phyloP scores from a whole-genome alignment of 2,329 filamentous ascomycete species.

The Botrytis cinerea region DNA sequence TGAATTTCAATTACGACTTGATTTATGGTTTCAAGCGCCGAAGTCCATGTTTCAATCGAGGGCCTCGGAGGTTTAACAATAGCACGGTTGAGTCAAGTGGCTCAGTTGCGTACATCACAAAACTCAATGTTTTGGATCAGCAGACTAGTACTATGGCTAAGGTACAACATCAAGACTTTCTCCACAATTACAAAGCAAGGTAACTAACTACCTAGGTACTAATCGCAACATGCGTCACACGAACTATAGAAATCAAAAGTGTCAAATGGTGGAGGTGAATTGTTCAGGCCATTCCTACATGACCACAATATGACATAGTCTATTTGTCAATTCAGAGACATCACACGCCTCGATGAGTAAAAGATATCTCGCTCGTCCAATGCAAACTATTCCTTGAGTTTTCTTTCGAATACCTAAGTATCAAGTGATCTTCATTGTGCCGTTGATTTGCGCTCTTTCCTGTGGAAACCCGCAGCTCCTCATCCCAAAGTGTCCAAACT shows the following conservation, averaged over 20 bases:
- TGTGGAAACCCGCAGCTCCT: no score
- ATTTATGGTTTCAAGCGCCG: neutral
- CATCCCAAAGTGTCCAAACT: neutral
- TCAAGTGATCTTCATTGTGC: neutral
- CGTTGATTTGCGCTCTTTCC: neutral
- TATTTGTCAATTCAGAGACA: neutral
- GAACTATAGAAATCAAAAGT: neutral
- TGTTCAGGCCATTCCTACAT: neutral
- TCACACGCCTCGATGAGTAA: neutral
- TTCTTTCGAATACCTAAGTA: neutral
- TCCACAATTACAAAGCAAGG: neutral
- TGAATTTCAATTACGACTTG: neutral
- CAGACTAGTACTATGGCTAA: neutral
- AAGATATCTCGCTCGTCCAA: neutral
- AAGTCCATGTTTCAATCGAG: neutral
- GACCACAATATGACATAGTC: neutral
- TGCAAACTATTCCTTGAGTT: neutral
- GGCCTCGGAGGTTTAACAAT: neutral
- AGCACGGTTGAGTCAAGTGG: conserved; percentile 8
- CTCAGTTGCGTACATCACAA: neutral
- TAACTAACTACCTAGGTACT: neutral
- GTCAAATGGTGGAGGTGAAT: conserved; percentile 2
- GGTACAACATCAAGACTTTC: neutral
- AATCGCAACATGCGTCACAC: neutral
- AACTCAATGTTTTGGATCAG: neutral